Evolutionary conservation across 441 rosid genomes (phyloP).

Genomic region (Euphorbia corollata): DNA sequence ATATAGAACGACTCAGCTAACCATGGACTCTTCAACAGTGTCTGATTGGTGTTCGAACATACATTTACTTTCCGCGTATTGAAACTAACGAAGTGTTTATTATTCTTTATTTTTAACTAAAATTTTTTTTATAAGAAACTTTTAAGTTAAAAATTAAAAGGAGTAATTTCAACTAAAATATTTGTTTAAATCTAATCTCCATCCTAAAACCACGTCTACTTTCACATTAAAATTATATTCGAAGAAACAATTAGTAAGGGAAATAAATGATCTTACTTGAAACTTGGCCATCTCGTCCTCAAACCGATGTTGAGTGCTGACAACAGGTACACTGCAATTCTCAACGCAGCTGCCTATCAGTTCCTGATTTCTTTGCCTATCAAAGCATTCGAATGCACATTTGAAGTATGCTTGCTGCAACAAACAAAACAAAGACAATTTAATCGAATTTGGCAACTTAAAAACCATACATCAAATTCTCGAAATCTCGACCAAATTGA

Average conservation of each 20-base stretch:
- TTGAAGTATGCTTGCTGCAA: constrained; percentile 85
- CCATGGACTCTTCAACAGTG: too few relatives aligned
- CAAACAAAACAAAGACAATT: background rate
- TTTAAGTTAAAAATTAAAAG: too few relatives aligned
- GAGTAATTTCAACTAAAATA: background rate
- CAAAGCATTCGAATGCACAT: constrained; percentile 91
- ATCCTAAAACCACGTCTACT: background rate
- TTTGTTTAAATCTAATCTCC: background rate
- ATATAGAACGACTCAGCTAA: too few relatives aligned
- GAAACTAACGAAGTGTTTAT: too few relatives aligned
- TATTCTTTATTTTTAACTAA: too few relatives aligned
- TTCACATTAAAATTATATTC: background rate
- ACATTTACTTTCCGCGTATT: too few relatives aligned
- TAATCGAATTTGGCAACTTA: background rate
- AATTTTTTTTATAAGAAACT: too few relatives aligned
- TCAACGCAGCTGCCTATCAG: constrained; percentile 67
- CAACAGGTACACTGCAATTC: constrained; percentile 66
- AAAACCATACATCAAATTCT: too few relatives aligned
- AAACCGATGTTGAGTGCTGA: constrained; percentile 55
- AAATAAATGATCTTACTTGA: constrained; percentile 39
- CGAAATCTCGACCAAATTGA: too few relatives aligned
- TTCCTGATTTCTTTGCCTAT: constrained; percentile 55
- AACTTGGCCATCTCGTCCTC: constrained; percentile 68
- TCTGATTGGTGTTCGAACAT: too few relatives aligned
- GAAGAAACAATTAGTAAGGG: background rate